Evolutionary conservation across 2,329 filamentous ascomycete species (phyloP), one percentile per base, ranked within the genome.

Genomic region (Paraphoma sp.): DNA sequence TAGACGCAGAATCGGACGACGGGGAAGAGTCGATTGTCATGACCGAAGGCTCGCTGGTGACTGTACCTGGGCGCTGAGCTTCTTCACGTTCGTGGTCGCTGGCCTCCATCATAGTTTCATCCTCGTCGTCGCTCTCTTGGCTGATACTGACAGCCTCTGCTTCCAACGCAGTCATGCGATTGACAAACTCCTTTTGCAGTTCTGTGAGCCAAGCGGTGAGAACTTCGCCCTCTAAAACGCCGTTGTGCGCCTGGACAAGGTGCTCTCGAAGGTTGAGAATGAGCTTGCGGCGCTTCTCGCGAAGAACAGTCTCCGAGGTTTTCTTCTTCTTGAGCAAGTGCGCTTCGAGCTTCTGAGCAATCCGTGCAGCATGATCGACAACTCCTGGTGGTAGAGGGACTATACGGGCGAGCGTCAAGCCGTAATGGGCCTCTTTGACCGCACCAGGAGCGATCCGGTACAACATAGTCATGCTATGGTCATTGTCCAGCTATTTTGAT

Each of bases 361-460:
- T 87, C 0, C 79, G 70, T 58, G 89, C 86, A 0, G 93, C 94
- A 31, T 84, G 82, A 6, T 88, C 79, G 2, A 96, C 79, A 3
- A 97, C 86, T 1, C 78, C 77, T 0, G 82, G 73, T 0, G 94
- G 92, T 6, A 97, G 83, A 0, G 90, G 88, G 23, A 95, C 82
- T 0, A 92, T 84, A 31, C 86, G 86, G 0, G 94, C 93, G 3
- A 97, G 83, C 0, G 88, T 83, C n/a, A 97, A 84, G 0, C 95
- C 95, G 68, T 99, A 99, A 64, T 92, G 87, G 45, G 86, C 81
- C 52, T 92, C 87, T 53, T 86, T 79, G 1, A 91, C 85, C 0
- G 85, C 86, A 0, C 95, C 94, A 12, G 89, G 84, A 0, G 86
- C 82, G 38, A 97, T 84, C 61, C 88, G 93, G 78, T 98, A 98